phyloP scores from a whole-genome alignment of 768 basidiomycete genomes.

The Suillus occidentalis region DNA sequence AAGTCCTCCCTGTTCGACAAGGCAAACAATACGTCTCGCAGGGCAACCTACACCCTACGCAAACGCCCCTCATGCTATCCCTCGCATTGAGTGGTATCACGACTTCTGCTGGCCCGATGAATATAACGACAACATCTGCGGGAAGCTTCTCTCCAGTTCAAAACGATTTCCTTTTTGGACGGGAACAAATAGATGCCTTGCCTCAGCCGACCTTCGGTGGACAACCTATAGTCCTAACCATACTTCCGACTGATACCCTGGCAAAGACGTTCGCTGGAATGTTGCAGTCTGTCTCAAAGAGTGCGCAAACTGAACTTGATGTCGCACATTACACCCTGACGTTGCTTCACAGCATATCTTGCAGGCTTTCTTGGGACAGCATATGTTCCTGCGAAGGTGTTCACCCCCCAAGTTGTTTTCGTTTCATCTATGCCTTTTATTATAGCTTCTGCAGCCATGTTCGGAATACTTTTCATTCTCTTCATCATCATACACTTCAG shows the following conservation, averaged over 20 bases:
- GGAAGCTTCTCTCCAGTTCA: constrained; percentile 8
- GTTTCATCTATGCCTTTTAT: constrained; percentile 28
- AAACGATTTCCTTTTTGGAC: constrained; percentile 22
- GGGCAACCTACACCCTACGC: constrained; percentile 24
- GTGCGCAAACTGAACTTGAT: constrained; percentile 17
- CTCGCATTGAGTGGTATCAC: constrained; percentile 17
- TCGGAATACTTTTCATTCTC: constrained; percentile 21
- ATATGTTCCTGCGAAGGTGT: constrained; percentile 30
- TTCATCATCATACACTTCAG: constrained; percentile 23
- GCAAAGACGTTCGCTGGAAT: constrained; percentile 21
- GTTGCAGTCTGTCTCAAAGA: constrained; percentile 17
- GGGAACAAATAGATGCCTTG: constrained; percentile 13
- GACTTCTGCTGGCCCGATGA: constrained; percentile 1
- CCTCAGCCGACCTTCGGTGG: constrained; percentile 1
- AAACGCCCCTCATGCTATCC: constrained; percentile 26
- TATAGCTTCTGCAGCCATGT: constrained; percentile 23
- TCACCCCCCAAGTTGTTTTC: constrained; percentile 22
- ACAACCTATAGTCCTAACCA: neutral
- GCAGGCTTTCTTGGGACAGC: constrained; percentile 25
- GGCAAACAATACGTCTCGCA: constrained; percentile 16
- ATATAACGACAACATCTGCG: neutral
- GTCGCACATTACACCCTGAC: neutral
- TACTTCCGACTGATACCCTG: constrained; percentile 17
- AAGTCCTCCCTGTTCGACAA: constrained; percentile 18
- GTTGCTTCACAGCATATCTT: constrained; percentile 18